A percentile compares a stretch with the other conserved stretches of the same genome.
These are phyloP conservation scores for Verbena officinalis DNA, from an alignment of 257 asterid genomes.

Conservation along the genomic window DNA sequence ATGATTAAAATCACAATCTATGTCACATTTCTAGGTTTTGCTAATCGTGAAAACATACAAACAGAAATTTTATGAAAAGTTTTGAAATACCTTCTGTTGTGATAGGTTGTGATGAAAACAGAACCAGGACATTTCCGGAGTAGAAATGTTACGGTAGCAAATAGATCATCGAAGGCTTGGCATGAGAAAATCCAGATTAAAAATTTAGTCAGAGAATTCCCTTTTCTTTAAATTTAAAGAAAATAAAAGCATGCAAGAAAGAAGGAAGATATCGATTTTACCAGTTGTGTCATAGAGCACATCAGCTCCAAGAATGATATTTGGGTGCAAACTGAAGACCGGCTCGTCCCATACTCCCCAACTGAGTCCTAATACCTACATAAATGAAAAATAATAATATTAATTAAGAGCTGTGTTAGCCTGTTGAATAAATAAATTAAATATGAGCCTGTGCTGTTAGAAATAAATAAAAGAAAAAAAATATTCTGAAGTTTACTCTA, in stretches of 20 bases:
- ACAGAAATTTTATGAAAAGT: neutral
- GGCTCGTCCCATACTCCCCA: constrained; percentile 88
- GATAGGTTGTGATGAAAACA: constrained; percentile 83
- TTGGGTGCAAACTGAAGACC: constrained; percentile 63
- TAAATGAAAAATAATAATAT: constrained; percentile 8
- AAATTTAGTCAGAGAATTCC: no score
- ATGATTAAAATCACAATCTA: constrained; percentile 20
- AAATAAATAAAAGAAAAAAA: constrained; percentile 14
- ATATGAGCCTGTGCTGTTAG: no score
- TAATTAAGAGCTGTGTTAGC: neutral
- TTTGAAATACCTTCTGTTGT: constrained; percentile 81
- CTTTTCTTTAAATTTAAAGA: no score
- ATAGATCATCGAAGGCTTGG: constrained; percentile 86
- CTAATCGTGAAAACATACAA: no score
- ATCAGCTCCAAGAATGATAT: constrained; percentile 95
- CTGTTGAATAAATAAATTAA: no score
- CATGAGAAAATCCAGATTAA: neutral
- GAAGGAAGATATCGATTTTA: constrained; percentile 29
- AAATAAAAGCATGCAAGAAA: neutral
- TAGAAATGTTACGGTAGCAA: constrained; percentile 74
- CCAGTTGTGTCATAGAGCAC: constrained; percentile 82
- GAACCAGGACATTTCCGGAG: constrained; percentile 72
- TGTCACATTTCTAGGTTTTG: neutral
- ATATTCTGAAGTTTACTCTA: constrained; percentile 45
- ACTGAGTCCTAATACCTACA: constrained; percentile 78